Percentiles rank a stretch among this genome's conserved stretches.
These are phyloP conservation scores for Microsporum audouinii DNA, from an alignment of 2,329 filamentous ascomycete species.

Conservation along the genomic window DNA sequence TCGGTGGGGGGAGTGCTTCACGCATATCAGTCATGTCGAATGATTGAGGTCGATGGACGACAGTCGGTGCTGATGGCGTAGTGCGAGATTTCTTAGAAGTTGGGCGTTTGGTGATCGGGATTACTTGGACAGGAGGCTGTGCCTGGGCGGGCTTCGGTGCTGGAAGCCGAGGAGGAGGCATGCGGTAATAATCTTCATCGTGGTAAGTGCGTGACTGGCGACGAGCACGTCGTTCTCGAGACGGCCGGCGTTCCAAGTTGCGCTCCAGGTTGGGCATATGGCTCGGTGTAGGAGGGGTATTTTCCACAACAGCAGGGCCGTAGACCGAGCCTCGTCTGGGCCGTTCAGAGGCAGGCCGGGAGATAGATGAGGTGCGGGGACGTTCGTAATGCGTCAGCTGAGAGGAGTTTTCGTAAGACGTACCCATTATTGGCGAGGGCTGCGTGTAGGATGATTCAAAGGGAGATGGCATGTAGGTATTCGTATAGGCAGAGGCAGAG, in stretches of 20 bases:
- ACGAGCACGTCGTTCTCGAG: conserved; percentile 23
- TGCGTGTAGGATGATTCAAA: conserved; percentile 19
- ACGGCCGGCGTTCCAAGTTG: conserved; percentile 5
- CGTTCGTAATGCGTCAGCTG: conserved; percentile 18
- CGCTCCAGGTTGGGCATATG: background rate
- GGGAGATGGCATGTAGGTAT: conserved; percentile 24
- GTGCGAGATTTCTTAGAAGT: conserved; percentile 23
- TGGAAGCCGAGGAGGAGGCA: conserved; percentile 30
- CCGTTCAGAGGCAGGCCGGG: conserved; percentile 26
- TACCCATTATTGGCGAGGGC: conserved; percentile 7
- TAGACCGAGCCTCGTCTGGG: conserved; percentile 27
- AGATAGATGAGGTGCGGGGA: conserved; percentile 25
- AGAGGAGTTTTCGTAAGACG: conserved; percentile 12
- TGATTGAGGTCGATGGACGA: conserved; percentile 23
- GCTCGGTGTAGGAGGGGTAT: conserved; percentile 17
- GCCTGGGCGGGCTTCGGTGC: conserved; percentile 18
- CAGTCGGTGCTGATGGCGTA: conserved; percentile 20
- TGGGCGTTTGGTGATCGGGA: conserved; percentile 21
- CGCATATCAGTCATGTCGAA: conserved; percentile 28
- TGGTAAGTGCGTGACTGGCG: conserved; percentile 21
- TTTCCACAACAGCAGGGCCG: conserved; percentile 25
- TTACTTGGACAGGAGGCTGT: conserved; percentile 24
- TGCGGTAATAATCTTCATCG: conserved; percentile 34
- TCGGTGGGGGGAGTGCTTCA: conserved; percentile 21
- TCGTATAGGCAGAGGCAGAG: conserved; percentile 28